phyloP scores from a whole-genome alignment of 768 basidiomycete species.

The Tricholoma hemisulphureum region DNA sequence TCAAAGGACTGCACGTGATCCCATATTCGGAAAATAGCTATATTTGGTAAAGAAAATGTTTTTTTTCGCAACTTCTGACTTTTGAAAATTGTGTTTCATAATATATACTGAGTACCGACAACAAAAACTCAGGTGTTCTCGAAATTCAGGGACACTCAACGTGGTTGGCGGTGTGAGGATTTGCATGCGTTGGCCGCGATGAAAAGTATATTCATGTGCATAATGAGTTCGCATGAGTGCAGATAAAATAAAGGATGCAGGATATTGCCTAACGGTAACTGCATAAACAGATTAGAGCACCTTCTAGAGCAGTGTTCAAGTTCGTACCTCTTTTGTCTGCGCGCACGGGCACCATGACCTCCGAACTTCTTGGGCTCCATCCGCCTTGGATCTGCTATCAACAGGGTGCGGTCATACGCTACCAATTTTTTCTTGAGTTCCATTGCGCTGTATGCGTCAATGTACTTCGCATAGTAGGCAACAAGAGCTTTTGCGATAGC shows the following conservation, averaged over 20 bases:
- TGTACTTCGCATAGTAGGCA: constrained; percentile 98
- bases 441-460: constrained; percentile 95
- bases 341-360: constrained; percentile 96
- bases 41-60: too few species aligned
- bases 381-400: constrained; percentile 94
- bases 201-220: too few species aligned
- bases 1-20: too few species aligned
- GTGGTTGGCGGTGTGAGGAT: too few species aligned
- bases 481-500: constrained; percentile 97
- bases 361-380: constrained; percentile 99
- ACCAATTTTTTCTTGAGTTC: constrained; percentile 98
- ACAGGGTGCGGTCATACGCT: constrained; percentile 86
- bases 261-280: constrained; percentile 73
- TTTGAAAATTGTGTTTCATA: too few species aligned
- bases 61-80: too few species aligned
- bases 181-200: too few species aligned
- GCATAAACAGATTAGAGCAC: constrained; percentile 8
- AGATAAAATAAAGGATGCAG: constrained; percentile 42
- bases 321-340: constrained; percentile 91
- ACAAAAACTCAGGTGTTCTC: too few species aligned
- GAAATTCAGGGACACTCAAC: too few species aligned
- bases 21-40: too few species aligned
- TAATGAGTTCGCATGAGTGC: constrained; percentile 33
- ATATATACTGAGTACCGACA: too few species aligned
- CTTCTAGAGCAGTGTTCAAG: constrained; percentile 1